phyloP scores from a whole-genome alignment of 768 basidiomycete genomes.

The Boletus rex-veris region DNA sequence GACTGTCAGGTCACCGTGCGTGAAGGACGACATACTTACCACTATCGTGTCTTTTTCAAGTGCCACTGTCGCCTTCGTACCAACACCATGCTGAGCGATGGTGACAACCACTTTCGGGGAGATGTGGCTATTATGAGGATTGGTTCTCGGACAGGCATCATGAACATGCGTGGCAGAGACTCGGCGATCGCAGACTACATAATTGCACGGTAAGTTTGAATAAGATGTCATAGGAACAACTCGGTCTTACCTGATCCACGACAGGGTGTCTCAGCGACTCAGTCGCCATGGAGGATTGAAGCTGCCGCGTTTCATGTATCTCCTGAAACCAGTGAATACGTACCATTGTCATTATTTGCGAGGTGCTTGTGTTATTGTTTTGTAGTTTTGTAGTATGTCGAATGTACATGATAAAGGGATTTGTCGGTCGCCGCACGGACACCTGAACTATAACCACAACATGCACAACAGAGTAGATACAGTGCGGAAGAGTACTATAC shows the following conservation, averaged over 20 bases:
- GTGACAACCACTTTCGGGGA: neutral
- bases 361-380: neutral
- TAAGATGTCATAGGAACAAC: neutral
- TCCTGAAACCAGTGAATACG: neutral
- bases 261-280: neutral
- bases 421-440: neutral
- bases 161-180: neutral
- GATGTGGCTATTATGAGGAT: neutral
- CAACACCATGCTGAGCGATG: neutral
- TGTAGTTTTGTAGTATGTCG: too few species aligned
- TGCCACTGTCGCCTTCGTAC: neutral
- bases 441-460: too few species aligned
- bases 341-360: neutral
- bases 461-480: too few species aligned
- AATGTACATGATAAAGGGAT: too few species aligned
- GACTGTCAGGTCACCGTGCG: neutral
- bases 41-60: neutral
- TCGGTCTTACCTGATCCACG: neutral
- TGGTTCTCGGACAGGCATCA: neutral
- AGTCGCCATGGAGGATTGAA: neutral
- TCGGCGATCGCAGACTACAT: neutral
- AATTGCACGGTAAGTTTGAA: neutral
- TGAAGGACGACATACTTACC: neutral
- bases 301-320: neutral
- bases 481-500: neutral